Base-by-base conservation (phyloP, 371 early-diverging fungal species). In the Rhizomucor miehei region DNA sequence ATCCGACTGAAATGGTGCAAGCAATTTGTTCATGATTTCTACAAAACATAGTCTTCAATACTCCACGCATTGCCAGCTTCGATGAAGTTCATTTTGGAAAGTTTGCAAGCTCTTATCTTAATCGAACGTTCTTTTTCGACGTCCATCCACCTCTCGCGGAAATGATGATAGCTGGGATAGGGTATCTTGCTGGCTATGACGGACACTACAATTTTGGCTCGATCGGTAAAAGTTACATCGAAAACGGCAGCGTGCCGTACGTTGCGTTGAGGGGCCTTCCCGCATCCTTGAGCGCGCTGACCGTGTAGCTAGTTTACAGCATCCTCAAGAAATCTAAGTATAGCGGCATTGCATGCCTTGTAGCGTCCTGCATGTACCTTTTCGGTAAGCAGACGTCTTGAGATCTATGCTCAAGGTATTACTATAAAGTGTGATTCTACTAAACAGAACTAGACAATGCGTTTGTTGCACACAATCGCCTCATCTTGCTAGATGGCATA, bases 81-180 rank as follows among this genome's bases (percentile, higher is more conserved):
- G 82, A 84, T 73, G 99, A 99, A 72, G 98, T 97, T 9, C 99
- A 99, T 71, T 99, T 99, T 84, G 99, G 99, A 36, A 99, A 98
- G 66, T 99, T 98, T 74, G 91, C 95, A 13, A 82, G 87, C 20
- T 93, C 87, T 67, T 99, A 99, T 66, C 63, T 99, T 17, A 80
- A 86, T 4, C 74, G 96, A n/a, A 79, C 86, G 48, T 99, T 92
- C 79, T 98, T 88, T 74, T 99, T 99, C 77, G 99, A 99, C 65
- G 98, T 99, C 23, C 99, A 99, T 66, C 99, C 99, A 19, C 99
- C 99, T 9, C 83, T 99, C 20, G 99, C 95, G 44, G 98, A 98
- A 69, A 67, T 99, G 77, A 67, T 99, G 65, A 69, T 95, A 11
- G 98, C 94, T 11, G 80, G 82, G 6, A 82, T 81, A 44, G 93